Conservation (phyloP, 2,329 filamentous ascomycete species). For the Sordariomycetes sp. region DNA sequence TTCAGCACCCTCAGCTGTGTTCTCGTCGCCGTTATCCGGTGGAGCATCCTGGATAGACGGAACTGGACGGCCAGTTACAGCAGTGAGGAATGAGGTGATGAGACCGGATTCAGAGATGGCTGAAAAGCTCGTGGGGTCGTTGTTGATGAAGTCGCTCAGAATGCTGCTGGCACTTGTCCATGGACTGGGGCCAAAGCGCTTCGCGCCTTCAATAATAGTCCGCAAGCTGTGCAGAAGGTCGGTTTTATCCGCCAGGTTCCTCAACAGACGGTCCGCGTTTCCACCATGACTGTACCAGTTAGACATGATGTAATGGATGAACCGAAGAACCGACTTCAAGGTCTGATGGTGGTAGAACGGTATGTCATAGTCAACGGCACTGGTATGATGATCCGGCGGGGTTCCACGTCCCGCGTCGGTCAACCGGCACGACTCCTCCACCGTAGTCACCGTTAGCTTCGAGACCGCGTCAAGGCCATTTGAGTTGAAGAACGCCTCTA, state of each 20-base stretch:
- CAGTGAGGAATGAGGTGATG: slow-evolving; percentile 74
- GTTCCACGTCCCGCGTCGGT: slow-evolving; percentile 64
- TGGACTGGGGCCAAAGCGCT: slow-evolving; percentile 78
- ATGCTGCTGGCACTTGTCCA: slow-evolving; percentile 94
- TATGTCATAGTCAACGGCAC: slow-evolving; percentile 83
- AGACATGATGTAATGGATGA: slow-evolving; percentile 90
- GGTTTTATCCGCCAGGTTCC: slow-evolving; percentile 90
- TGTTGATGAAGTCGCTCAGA: slow-evolving; percentile 93
- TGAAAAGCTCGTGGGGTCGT: slow-evolving; percentile 94
- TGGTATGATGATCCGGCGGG: slow-evolving; percentile 57
- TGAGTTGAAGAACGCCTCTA: slow-evolving; percentile 70
- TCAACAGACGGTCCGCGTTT: slow-evolving; percentile 79
- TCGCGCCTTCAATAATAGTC: slow-evolving; percentile 69
- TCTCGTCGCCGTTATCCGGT: not conserved
- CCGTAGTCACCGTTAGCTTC: slow-evolving; percentile 73
- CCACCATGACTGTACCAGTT: slow-evolving; percentile 59
- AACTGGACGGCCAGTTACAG: slow-evolving; percentile 53
- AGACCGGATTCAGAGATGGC: slow-evolving; percentile 91
- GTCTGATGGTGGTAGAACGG: slow-evolving; percentile 91
- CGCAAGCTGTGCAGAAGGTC: slow-evolving; percentile 71
- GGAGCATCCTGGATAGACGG: slow-evolving; percentile 12
- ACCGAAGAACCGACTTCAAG: slow-evolving; percentile 88
- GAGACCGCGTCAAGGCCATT: slow-evolving; percentile 84
- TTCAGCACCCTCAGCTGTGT: slow-evolving; percentile 4
- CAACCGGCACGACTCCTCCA: slow-evolving; percentile 56